Percentiles rank a stretch among this genome's conserved stretches.
Conservation (phyloP, 305 asterid genomes). For the Rubia tinctorum region DNA sequence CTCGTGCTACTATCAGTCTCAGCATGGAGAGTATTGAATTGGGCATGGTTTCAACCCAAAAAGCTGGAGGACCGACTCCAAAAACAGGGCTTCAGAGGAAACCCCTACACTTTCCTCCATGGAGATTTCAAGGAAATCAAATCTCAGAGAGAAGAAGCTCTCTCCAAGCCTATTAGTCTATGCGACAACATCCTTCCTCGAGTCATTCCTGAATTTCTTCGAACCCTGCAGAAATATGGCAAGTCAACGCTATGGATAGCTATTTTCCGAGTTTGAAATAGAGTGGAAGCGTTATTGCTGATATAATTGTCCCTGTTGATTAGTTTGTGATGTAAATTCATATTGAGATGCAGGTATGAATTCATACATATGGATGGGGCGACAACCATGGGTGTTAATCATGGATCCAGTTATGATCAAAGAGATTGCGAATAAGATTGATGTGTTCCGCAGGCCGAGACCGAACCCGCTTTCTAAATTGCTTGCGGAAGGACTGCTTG, state of each 20-base stretch:
- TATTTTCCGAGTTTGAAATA: no score
- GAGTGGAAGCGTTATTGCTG: not conserved
- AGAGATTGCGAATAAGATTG: slow-evolving; percentile 33
- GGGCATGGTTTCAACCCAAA: not conserved
- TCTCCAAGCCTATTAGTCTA: not conserved
- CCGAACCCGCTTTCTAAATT: slow-evolving; percentile 32
- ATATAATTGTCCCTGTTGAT: not conserved
- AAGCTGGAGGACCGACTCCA: not conserved
- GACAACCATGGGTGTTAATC: slow-evolving; percentile 23
- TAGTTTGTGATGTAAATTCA: not conserved
- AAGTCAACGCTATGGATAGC: not conserved
- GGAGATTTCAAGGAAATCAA: not conserved
- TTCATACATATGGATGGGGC: slow-evolving; percentile 44
- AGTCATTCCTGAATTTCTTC: not conserved
- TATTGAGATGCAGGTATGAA: slow-evolving; percentile 32
- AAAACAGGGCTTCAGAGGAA: not conserved
- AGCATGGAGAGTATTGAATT: not conserved
- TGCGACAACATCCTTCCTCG: not conserved
- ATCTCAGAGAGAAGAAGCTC: not conserved
- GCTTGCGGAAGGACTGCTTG: slow-evolving; percentile 34
- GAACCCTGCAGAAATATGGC: not conserved
- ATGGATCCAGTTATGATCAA: slow-evolving; percentile 26
- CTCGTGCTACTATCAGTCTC: not conserved
- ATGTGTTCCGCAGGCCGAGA: slow-evolving; percentile 31
- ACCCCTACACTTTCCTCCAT: not conserved